Conservation (phyloP, 306 rosid species). For the Ormosia semicastrata region DNA sequence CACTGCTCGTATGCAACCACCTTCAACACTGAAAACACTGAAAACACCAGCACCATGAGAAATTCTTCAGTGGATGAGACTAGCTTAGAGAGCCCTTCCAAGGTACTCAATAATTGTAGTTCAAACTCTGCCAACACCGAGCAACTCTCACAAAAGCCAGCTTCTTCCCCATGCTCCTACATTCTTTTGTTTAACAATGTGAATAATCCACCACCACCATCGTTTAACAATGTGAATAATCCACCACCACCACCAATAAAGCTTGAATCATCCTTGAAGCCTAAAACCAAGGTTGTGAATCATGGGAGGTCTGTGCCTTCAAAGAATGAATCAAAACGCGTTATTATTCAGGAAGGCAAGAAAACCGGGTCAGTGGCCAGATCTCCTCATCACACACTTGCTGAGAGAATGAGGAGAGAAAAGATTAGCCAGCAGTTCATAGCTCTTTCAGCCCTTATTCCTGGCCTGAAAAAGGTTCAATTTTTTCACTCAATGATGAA, state of each 20-base stretch:
- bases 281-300: conserved; percentile 36
- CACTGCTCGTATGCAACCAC: conserved; percentile 30
- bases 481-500: neutral
- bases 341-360: conserved; percentile 15
- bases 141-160: conserved; percentile 7
- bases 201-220: neutral
- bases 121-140: conserved; percentile 14
- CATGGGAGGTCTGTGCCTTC: neutral
- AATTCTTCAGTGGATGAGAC: conserved; percentile 34
- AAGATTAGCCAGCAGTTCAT: conserved; percentile 73
- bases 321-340: conserved; percentile 13
- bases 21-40: neutral
- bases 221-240: no score
- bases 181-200: conserved; percentile 48
- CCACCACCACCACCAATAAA: neutral
- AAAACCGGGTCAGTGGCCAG: conserved; percentile 20
- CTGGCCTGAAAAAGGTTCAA: conserved; percentile 72
- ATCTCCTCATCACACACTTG: conserved; percentile 38
- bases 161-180: conserved; percentile 30
- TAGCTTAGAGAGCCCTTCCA: conserved; percentile 40
- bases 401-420: conserved; percentile 78
- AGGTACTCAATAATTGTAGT: conserved; percentile 15
- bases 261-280: conserved; percentile 3
- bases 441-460: conserved; percentile 78
- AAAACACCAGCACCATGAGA: conserved; percentile 33